Conservation (phyloP, 345 rosid genomes). For the Euphorbia pulcherrima region DNA sequence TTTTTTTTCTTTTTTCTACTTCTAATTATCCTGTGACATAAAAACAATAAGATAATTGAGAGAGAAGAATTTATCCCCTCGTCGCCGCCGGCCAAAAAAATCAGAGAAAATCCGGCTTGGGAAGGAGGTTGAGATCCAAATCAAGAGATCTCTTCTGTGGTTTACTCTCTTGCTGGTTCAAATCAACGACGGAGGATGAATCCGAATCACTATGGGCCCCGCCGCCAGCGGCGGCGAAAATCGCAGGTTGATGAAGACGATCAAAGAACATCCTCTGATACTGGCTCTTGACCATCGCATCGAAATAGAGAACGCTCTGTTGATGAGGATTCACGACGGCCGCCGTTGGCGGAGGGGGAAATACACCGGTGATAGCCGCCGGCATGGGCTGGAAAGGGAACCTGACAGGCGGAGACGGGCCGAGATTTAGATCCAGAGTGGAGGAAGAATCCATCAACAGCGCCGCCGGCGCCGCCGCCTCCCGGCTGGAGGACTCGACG, state of each 20-base stretch:
- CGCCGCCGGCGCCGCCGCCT: slow-evolving; percentile 20
- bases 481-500: slow-evolving; percentile 55
- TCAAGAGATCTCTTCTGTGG: slow-evolving; percentile 29
- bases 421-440: slow-evolving; percentile 44
- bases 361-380: slow-evolving; percentile 13
- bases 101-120: slow-evolving; percentile 46
- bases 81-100: neutral
- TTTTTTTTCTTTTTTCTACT: slow-evolving; percentile 10
- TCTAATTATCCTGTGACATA: neutral
- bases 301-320: slow-evolving; percentile 30
- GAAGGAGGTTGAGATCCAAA: slow-evolving; percentile 68
- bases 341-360: neutral
- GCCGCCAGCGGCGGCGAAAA: slow-evolving; percentile 12
- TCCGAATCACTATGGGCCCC: slow-evolving; percentile 56
- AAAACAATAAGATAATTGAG: slow-evolving; percentile 7
- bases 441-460: slow-evolving; percentile 28
- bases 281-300: slow-evolving; percentile 33
- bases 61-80: too few relatives aligned
- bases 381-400: slow-evolving; percentile 22
- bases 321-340: neutral
- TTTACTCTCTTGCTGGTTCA: slow-evolving; percentile 28
- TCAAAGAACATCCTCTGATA: slow-evolving; percentile 32
- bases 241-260: slow-evolving; percentile 12
- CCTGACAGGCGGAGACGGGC: slow-evolving; percentile 13
- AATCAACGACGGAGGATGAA: slow-evolving; percentile 50